Evolutionary conservation across 2,329 filamentous ascomycete genomes (phyloP).

Genomic region (Clonostachys rosea): DNA sequence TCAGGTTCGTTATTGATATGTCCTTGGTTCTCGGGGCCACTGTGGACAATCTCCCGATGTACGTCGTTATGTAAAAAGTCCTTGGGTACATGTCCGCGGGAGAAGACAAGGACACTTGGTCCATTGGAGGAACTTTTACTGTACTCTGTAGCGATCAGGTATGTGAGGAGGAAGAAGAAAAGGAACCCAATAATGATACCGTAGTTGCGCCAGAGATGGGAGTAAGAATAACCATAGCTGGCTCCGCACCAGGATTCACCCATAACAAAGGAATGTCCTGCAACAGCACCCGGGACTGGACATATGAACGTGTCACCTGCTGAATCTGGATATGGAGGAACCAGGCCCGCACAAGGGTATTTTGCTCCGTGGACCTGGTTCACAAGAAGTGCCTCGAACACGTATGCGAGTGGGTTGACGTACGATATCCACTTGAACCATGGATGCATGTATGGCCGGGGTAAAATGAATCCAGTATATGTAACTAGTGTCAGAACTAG

Average conservation of each 20-base stretch:
- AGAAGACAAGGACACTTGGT: constrained; percentile 72
- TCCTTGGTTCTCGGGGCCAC: constrained; percentile 53
- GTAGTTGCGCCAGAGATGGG: constrained; percentile 66
- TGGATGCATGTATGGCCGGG: constrained; percentile 54
- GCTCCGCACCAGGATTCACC: constrained; percentile 53
- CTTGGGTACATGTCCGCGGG: constrained; percentile 50
- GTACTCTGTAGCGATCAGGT: constrained; percentile 62
- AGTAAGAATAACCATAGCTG: constrained; percentile 50
- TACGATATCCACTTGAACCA: constrained; percentile 77
- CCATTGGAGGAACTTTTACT: constrained; percentile 66
- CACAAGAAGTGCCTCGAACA: constrained; percentile 67
- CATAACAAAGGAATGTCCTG: constrained; percentile 44
- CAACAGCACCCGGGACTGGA: constrained; percentile 48
- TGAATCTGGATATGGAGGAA: constrained; percentile 28
- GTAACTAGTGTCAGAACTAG: constrained; percentile 56
- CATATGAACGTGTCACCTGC: constrained; percentile 44
- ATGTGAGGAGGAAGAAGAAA: constrained; percentile 53
- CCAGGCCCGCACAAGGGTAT: constrained; percentile 46
- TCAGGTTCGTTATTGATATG: constrained; percentile 56
- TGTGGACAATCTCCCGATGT: constrained; percentile 39
- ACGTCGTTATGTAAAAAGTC: constrained; percentile 7
- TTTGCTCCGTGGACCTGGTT: constrained; percentile 64
- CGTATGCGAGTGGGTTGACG: constrained; percentile 69
- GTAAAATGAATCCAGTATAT: constrained; percentile 53
- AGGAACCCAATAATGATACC: constrained; percentile 64